Percentiles rank a stretch among this genome's conserved stretches.
Conservation (phyloP, 805 yeast genomes). For the Lipomyces yamanashiensis region DNA sequence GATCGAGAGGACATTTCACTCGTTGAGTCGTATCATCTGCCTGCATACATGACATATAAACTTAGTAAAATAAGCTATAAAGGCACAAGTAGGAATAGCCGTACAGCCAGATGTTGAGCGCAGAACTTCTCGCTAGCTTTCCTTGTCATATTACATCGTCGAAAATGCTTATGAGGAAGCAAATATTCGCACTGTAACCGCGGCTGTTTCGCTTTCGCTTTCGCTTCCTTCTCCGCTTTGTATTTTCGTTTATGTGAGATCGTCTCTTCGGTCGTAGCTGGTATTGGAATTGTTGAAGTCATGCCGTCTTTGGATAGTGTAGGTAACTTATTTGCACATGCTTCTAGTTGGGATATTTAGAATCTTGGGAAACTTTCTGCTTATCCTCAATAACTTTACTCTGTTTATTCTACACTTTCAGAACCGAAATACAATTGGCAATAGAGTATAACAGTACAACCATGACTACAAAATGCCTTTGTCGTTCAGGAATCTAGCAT, state of each 20-base stretch:
- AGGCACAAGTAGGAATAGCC: too few relatives aligned
- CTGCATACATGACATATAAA: neutral
- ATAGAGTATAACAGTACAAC: neutral
- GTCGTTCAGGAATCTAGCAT: neutral
- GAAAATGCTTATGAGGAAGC: conserved; percentile 53
- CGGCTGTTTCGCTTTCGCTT: neutral
- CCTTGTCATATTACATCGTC: conserved; percentile 67
- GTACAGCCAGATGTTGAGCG: conserved; percentile 59
- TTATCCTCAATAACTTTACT: neutral
- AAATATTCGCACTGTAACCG: conserved; percentile 50
- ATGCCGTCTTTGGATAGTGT: neutral
- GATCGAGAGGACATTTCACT: conserved; percentile 30
- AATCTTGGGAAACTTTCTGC: neutral
- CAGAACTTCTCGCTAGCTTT: conserved; percentile 57
- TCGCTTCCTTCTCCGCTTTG: neutral
- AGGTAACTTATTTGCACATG: neutral
- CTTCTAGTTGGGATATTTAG: neutral
- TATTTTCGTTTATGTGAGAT: conserved; percentile 1
- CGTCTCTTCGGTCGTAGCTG: neutral
- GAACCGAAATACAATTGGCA: neutral
- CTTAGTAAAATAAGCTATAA: neutral
- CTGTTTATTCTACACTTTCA: neutral
- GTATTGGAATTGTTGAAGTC: neutral
- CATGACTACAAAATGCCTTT: neutral
- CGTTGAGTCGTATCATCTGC: conserved; percentile 2